Evolutionary conservation across 2,329 filamentous ascomycete species (phyloP).

Genomic region (Nemania sp.): DNA sequence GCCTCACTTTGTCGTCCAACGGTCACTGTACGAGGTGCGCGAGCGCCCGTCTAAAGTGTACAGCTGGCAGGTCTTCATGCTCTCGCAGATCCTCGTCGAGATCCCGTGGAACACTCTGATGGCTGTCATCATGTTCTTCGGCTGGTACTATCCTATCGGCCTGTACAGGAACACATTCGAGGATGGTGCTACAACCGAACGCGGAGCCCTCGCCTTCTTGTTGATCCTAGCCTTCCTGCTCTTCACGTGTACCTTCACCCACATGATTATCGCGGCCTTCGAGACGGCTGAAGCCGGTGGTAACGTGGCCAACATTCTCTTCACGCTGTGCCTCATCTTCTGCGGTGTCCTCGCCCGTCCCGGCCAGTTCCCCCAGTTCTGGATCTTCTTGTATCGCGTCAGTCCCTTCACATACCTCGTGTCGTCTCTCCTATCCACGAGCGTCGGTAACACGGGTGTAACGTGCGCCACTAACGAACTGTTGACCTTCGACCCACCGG

Average conservation of each 20-base stretch:
- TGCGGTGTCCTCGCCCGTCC: constrained; percentile 78
- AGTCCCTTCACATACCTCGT: constrained; percentile 82
- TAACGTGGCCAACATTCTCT: constrained; percentile 80
- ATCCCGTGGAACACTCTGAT: constrained; percentile 85
- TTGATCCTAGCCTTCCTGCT: constrained; percentile 80
- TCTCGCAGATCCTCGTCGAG: constrained; percentile 85
- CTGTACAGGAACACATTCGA: constrained; percentile 76
- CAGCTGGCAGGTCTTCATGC: constrained; percentile 86
- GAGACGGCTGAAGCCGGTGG: constrained; percentile 80
- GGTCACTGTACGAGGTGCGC: constrained; percentile 84
- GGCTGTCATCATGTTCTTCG: constrained; percentile 80
- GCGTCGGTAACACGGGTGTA: constrained; percentile 70
- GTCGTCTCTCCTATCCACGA: constrained; percentile 72
- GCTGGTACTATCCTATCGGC: constrained; percentile 89
- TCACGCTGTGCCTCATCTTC: constrained; percentile 80
- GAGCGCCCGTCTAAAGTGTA: constrained; percentile 88
- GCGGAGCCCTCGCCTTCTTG: constrained; percentile 83
- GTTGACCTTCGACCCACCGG: constrained; percentile 69
- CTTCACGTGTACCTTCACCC: constrained; percentile 84
- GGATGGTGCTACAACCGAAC: constrained; percentile 71
- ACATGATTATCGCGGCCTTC: constrained; percentile 80
- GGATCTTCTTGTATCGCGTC: constrained; percentile 81
- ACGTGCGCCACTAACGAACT: constrained; percentile 74
- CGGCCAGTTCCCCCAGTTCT: constrained; percentile 74
- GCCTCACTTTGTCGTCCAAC: constrained; percentile 86